Percentiles rank a stretch among this genome's conserved stretches.
Evolutionary conservation across 2,329 filamentous ascomycete species (phyloP).

Genomic region (Aspergillus japonicus): DNA sequence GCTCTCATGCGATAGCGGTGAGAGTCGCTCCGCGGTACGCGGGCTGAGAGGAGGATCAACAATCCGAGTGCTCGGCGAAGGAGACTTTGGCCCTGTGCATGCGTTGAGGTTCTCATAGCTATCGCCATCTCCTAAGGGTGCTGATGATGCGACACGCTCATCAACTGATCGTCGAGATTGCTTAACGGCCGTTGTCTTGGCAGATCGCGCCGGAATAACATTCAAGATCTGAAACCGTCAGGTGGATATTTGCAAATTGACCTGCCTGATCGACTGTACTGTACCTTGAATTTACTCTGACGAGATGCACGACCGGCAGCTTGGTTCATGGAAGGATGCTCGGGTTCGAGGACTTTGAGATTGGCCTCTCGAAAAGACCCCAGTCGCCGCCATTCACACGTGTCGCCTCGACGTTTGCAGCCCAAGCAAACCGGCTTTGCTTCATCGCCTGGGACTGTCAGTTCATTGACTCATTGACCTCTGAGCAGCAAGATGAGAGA

Average conservation of each 20-base stretch:
- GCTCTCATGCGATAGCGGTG: background rate
- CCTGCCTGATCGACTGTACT: background rate
- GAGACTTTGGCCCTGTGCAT: no score
- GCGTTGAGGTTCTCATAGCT: no score
- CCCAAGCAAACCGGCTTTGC: conserved; percentile 30
- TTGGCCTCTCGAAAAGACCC: conserved; percentile 34
- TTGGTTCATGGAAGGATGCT: conserved; percentile 34
- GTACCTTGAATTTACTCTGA: conserved; percentile 27
- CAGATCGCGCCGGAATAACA: conserved; percentile 11
- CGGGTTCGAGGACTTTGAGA: conserved; percentile 28
- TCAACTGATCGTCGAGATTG: background rate
- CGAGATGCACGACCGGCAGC: conserved; percentile 16
- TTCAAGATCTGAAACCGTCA: conserved; percentile 22
- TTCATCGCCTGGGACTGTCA: conserved; percentile 27
- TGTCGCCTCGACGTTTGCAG: conserved; percentile 31
- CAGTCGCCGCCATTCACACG: conserved; percentile 32
- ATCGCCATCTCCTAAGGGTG: background rate
- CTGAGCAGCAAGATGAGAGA: background rate
- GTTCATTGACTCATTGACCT: background rate
- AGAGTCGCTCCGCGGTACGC: background rate
- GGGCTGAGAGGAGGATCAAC: background rate
- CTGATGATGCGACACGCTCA: background rate
- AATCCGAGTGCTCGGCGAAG: background rate
- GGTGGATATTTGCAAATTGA: background rate
- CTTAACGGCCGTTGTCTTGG: background rate